Evolutionary conservation across 163 green algal genomes (phyloP).

Genomic region (Dunaliella salina): DNA sequence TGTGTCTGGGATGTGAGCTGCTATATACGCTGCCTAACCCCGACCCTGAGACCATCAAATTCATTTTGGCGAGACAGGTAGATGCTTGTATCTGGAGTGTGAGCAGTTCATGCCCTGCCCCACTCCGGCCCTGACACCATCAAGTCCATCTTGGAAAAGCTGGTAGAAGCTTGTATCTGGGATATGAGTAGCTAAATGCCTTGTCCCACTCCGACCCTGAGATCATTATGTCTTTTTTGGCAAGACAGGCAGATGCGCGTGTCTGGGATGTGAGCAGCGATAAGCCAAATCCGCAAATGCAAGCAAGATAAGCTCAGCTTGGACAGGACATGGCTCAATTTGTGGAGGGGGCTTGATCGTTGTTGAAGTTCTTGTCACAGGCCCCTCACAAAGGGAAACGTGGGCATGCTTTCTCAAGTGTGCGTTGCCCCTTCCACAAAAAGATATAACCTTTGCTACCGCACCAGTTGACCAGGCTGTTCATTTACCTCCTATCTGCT

Average conservation of each 20-base stretch:
- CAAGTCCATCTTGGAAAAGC: constrained; percentile 82
- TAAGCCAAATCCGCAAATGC: too few species aligned
- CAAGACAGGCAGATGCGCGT: constrained; percentile 78
- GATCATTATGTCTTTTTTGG: constrained; percentile 85
- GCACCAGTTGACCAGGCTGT: constrained; percentile 7
- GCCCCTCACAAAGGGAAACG: too few species aligned
- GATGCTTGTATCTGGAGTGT: too few species aligned
- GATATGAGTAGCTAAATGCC: constrained; percentile 45
- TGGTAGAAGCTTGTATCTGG: constrained; percentile 53
- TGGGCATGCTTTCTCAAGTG: too few species aligned
- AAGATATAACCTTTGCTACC: neutral
- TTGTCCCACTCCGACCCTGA: constrained; percentile 89
- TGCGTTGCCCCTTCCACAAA: too few species aligned
- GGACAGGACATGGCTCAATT: too few species aligned
- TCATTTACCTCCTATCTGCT: neutral
- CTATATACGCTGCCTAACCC: constrained; percentile 81
- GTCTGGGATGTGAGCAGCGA: too few species aligned
- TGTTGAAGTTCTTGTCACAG: too few species aligned
- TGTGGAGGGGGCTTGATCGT: too few species aligned
- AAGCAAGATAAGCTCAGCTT: too few species aligned
- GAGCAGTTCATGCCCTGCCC: constrained; percentile 83
- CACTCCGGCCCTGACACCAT: constrained; percentile 91
- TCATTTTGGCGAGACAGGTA: constrained; percentile 86
- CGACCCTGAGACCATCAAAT: constrained; percentile 86
- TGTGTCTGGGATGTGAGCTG: too few species aligned